Evolutionary conservation across 441 rosid species (phyloP).

Genomic region (Breynia disticha): DNA sequence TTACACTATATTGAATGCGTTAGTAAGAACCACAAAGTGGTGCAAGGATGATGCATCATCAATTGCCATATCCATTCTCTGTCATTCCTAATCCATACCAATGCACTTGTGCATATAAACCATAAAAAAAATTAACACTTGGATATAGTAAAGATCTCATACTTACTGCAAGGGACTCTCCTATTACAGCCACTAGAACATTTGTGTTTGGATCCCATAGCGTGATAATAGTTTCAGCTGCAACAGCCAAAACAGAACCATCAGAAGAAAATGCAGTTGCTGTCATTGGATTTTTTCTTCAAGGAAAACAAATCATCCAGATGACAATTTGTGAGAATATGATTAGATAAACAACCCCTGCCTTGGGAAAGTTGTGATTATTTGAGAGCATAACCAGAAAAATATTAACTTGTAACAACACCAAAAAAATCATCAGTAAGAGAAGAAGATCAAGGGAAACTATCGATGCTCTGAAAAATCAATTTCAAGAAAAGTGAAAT

Average conservation of each 20-base stretch:
- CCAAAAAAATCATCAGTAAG: constrained; percentile 1
- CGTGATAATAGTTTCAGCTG: constrained; percentile 80
- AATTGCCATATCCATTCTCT: too few species aligned
- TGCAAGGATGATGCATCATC: too few species aligned
- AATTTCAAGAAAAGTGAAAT: too few species aligned
- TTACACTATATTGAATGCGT: too few species aligned
- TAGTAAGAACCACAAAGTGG: too few species aligned
- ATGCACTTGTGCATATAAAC: too few species aligned
- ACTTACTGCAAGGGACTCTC: constrained; percentile 56
- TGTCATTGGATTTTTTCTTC: constrained; percentile 83
- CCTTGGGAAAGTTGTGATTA: background rate
- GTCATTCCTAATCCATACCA: too few species aligned
- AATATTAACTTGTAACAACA: too few species aligned
- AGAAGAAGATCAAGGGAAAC: background rate
- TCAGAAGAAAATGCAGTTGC: constrained; percentile 93
- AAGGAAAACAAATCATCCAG: constrained; percentile 10
- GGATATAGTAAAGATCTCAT: constrained; percentile 2
- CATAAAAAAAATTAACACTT: too few species aligned
- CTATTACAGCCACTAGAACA: constrained; percentile 73
- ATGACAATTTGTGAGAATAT: background rate
- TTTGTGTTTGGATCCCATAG: constrained; percentile 85
- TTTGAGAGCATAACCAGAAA: too few species aligned
- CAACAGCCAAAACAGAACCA: constrained; percentile 96
- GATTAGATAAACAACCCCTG: background rate
- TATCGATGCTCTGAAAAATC: background rate